Percentiles rank a stretch among this genome's conserved stretches.
Conservation (phyloP, 2,329 filamentous ascomycete genomes). For the Fusarium sp. region DNA sequence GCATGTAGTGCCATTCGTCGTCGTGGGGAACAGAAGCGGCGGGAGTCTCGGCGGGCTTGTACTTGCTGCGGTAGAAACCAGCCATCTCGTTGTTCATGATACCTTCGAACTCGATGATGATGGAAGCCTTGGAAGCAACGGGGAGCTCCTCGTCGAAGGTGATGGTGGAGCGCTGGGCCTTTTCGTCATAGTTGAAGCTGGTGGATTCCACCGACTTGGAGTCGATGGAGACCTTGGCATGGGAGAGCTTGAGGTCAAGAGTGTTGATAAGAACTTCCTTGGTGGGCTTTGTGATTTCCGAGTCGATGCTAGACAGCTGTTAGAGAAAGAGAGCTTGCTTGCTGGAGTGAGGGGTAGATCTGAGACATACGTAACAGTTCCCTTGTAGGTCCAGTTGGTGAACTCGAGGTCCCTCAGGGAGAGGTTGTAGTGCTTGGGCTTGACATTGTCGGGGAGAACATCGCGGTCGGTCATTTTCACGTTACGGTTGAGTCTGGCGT, state of each 20-base stretch:
- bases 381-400: constrained; percentile 80
- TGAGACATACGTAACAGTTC: constrained; percentile 71
- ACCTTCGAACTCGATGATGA: constrained; percentile 82
- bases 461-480: constrained; percentile 69
- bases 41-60: constrained; percentile 81
- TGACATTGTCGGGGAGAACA: constrained; percentile 73
- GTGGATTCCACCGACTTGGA: constrained; percentile 70
- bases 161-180: constrained; percentile 85
- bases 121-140: constrained; percentile 71
- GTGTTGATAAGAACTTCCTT: constrained; percentile 87
- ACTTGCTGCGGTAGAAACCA: constrained; percentile 94
- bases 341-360: constrained; percentile 16
- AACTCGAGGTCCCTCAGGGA: constrained; percentile 87
- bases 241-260: constrained; percentile 82
- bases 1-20: constrained; percentile 76
- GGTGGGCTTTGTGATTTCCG: constrained; percentile 77
- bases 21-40: constrained; percentile 83
- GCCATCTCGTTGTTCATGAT: constrained; percentile 92
- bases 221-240: constrained; percentile 70
- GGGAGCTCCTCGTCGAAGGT: constrained; percentile 79
- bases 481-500: constrained; percentile 51
- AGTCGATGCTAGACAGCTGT: constrained; percentile 71
- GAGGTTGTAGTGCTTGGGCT: constrained; percentile 87
- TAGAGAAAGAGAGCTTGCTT: constrained; percentile 15
- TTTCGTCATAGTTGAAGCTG: constrained; percentile 82